Evolutionary conservation across 106 monocot species (phyloP), one percentile per base, ranked within the genome.

Genomic region (Allium fistulosum): DNA sequence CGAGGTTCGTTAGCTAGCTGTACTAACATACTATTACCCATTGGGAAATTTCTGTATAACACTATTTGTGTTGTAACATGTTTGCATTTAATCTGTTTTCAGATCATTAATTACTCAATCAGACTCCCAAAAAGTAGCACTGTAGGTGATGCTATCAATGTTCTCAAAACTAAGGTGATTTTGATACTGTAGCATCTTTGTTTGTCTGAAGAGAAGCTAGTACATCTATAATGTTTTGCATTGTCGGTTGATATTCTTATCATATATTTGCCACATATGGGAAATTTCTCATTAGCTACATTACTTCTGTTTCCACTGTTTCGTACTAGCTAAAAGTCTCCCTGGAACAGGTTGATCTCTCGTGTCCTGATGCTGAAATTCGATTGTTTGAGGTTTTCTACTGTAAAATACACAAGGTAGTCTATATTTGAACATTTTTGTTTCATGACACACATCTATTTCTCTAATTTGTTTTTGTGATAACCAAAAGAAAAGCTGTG

Each of bases 381-480:
- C 76, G 90, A 51, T 72, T 90, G 75, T 77, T 94, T 56, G 94
- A 90, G 67, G 87, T 94, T 22, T 90, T 90, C 71, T 87, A 81
- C 64, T 82, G 86, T 74, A 94, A 94, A 63, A 94, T 94, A 14
- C 85, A 87, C 47, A 94, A 94, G 94, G 94, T 94, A 78, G 14
- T 59, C 13, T 16, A 18, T 49, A 14, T 49, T 49, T 49, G 63
- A 48, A 63, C 2, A 49, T 65, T 65, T 67, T 27, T 53, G 18
- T 5, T 60, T 11, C 15, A 67, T 12, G 22, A 22, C 22, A 67
- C 16, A 49, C 9, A 65, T 67, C 8, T 56, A 37, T 57, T 18
- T 59, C 22, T 59, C 18, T 59, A 13, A 59, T 18, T 45, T 28
- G 28, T 60, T 60, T 13, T 16, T 37, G 37, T 2, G 37, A 37